A percentile compares a stretch with the other conserved stretches of the same genome.
Conservation (phyloP, 352 stramenopile species). For the Globisporangium spiculum region DNA sequence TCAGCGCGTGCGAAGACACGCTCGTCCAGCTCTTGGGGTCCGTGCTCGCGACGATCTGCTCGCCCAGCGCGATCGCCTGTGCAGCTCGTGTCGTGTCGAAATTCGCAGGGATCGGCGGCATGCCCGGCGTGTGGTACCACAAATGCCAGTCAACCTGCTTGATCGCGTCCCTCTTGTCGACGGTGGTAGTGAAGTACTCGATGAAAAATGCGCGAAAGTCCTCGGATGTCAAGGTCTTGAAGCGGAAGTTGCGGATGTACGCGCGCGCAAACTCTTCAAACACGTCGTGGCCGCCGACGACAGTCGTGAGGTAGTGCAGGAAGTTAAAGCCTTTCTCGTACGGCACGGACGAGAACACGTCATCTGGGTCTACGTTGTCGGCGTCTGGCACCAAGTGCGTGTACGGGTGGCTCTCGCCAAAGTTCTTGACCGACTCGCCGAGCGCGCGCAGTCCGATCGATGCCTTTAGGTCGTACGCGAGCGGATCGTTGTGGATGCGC, state of each 20-base stretch:
- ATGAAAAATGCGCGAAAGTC: conserved; percentile 77
- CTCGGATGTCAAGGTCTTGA: conserved; percentile 80
- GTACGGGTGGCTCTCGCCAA: conserved; percentile 71
- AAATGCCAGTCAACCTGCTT: conserved; percentile 90
- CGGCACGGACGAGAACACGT: conserved; percentile 92
- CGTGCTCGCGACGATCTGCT: conserved; percentile 30
- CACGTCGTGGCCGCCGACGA: conserved; percentile 37
- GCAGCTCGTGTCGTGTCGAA: conserved; percentile 86
- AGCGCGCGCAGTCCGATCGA: conserved; percentile 43
- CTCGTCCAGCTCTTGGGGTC: conserved; percentile 29
- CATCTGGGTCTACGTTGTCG: conserved; percentile 93
- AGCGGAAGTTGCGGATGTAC: conserved; percentile 90
- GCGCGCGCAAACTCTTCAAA: conserved; percentile 89
- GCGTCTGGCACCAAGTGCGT: conserved; percentile 87
- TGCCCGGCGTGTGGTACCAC: conserved; percentile 90
- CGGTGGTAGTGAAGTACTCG: conserved; percentile 60
- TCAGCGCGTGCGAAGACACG: conserved; percentile 4
- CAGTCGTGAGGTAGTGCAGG: conserved; percentile 71
- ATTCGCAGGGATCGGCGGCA: conserved; percentile 78
- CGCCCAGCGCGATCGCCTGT: conserved; percentile 38
- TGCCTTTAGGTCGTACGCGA: conserved; percentile 54
- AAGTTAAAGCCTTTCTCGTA: conserved; percentile 95
- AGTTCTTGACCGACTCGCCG: conserved; percentile 39
- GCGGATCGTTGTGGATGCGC: conserved; percentile 39
- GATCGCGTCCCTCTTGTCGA: conserved; percentile 34